phyloP scores from a whole-genome alignment of 2,329 filamentous ascomycete genomes.

The Nannizziopsis barbatae region DNA sequence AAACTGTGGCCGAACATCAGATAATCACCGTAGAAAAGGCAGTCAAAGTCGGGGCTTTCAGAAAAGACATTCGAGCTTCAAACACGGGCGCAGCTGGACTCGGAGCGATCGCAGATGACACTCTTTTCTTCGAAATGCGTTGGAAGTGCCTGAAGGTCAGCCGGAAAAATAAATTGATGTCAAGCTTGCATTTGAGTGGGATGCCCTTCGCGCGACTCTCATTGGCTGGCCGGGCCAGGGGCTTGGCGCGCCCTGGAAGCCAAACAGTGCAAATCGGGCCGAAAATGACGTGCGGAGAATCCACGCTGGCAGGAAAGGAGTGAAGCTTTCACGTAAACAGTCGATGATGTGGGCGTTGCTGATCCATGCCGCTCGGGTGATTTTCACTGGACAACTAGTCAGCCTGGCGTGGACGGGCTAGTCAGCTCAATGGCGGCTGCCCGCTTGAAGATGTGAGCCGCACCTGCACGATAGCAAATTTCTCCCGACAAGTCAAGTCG shows the following conservation, averaged over 20 bases:
- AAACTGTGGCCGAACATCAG: conserved; percentile 15
- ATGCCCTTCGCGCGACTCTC: background rate
- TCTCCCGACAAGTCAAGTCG: background rate
- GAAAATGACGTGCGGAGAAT: background rate
- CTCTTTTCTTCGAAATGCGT: background rate
- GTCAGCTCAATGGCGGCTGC: background rate
- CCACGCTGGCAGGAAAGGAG: background rate
- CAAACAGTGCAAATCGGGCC: background rate
- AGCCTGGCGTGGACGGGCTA: background rate
- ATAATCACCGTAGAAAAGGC: background rate
- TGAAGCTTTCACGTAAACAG: background rate
- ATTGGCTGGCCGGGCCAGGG: background rate
- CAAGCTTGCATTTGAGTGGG: conserved; percentile 9
- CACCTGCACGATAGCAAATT: background rate
- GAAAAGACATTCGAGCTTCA: background rate
- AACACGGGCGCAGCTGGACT: background rate
- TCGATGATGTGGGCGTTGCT: background rate
- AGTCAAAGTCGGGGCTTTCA: background rate
- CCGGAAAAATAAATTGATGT: conserved; percentile 9
- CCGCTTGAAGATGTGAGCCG: conserved; percentile 1
- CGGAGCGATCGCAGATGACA: conserved; percentile 2
- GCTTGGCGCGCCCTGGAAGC: conserved; percentile 4
- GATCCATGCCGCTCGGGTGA: background rate
- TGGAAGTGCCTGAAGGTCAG: background rate
- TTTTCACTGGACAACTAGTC: background rate